Conservation (phyloP, 768 basidiomycete genomes). For the Lyophyllum atratum region DNA sequence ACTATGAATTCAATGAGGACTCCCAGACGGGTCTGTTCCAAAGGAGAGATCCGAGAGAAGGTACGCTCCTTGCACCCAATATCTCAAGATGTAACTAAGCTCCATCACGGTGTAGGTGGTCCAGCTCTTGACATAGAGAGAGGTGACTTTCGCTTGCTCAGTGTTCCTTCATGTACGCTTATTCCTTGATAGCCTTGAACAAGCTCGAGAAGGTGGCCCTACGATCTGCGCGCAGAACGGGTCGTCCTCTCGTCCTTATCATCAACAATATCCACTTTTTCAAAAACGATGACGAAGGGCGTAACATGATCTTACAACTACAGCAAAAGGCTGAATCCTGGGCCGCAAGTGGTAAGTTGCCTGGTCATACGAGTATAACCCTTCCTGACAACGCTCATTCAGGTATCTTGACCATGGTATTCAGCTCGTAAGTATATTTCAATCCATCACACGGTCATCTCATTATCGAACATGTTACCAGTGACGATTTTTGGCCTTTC, state of each 20-base stretch:
- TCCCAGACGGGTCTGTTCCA: conserved; percentile 82
- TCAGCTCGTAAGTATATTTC: conserved; percentile 57
- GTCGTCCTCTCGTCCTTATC: conserved; percentile 75
- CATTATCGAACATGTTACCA: conserved; percentile 26
- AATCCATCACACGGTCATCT: conserved; percentile 1
- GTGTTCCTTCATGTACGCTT: background rate
- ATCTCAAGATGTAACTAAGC: background rate
- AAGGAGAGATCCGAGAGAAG: conserved; percentile 81
- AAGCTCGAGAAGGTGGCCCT: conserved; percentile 88
- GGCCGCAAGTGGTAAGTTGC: conserved; percentile 69
- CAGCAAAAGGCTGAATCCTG: conserved; percentile 87
- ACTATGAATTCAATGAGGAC: conserved; percentile 86
- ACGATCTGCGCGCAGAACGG: conserved; percentile 51
- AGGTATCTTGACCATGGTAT: conserved; percentile 81
- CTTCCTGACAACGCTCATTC: background rate
- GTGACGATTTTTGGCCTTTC: conserved; percentile 87
- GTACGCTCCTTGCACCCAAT: conserved; percentile 25
- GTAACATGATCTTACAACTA: conserved; percentile 79
- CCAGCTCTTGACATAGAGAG: conserved; percentile 82
- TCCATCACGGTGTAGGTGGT: conserved; percentile 49
- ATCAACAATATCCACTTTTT: conserved; percentile 81
- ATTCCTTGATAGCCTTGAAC: conserved; percentile 56
- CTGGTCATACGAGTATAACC: background rate
- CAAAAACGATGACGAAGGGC: conserved; percentile 76
- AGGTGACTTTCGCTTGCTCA: conserved; percentile 39